A percentile compares a stretch with the other conserved stretches of the same genome.
Conservation (phyloP, 2,329 filamentous ascomycete genomes). For the Plenodomus lindquistii region DNA sequence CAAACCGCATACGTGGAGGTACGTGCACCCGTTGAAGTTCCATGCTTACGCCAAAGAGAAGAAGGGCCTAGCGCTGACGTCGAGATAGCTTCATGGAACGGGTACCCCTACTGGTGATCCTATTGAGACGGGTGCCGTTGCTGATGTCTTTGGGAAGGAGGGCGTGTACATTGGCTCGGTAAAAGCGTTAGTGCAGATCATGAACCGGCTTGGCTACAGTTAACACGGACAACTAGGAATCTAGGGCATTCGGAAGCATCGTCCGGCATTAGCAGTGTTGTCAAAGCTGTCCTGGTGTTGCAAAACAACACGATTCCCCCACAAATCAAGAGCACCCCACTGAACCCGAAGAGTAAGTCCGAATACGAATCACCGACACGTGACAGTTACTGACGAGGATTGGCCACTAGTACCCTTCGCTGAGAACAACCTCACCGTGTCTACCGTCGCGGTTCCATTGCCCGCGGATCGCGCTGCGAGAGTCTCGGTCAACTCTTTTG, state of each 20-base stretch:
- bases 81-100: neutral
- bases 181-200: neutral
- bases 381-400: neutral
- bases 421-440: conserved; percentile 2
- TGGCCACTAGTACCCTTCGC: conserved; percentile 1
- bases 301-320: conserved; percentile 40
- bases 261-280: conserved; percentile 35
- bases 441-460: conserved; percentile 8
- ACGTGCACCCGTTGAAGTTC: neutral
- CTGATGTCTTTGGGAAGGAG: neutral
- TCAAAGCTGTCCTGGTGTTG: conserved; percentile 45
- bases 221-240: neutral
- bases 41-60: neutral
- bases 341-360: neutral
- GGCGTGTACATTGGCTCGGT: neutral
- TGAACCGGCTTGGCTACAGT: neutral
- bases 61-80: neutral
- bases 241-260: neutral
- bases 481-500: conserved; percentile 36
- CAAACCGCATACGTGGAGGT: neutral
- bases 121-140: neutral
- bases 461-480: conserved; percentile 4
- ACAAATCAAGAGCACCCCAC: conserved; percentile 7
- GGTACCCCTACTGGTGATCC: neutral
- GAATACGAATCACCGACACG: neutral